Percentiles rank a stretch among this genome's conserved stretches.
phyloP scores from a whole-genome alignment of 2,329 filamentous ascomycete genomes.

The Nemania bipapillata region DNA sequence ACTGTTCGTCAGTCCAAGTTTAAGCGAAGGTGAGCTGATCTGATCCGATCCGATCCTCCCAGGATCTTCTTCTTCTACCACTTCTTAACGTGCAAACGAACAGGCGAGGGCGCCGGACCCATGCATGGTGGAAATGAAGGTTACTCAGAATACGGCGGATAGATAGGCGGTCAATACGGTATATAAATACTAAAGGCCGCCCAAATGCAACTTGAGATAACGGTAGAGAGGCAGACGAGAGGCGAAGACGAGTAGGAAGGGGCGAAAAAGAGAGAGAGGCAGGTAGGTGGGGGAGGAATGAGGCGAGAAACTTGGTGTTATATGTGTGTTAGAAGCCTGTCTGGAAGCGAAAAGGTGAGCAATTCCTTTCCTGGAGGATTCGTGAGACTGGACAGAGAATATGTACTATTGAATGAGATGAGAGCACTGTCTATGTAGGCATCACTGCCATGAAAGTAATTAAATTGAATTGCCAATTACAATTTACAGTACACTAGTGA shows the following conservation, averaged over 20 bases:
- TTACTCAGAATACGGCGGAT: neutral
- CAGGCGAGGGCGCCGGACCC: neutral
- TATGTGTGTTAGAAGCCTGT: neutral
- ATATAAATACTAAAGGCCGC: neutral
- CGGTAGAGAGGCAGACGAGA: neutral
- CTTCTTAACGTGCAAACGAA: neutral
- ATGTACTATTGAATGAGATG: neutral
- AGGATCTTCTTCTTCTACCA: too few relatives aligned
- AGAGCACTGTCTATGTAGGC: neutral
- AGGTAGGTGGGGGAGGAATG: neutral
- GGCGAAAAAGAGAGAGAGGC: neutral
- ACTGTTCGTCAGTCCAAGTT: neutral
- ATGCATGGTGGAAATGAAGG: neutral
- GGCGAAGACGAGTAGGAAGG: neutral
- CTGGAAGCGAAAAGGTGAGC: neutral
- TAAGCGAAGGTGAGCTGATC: constrained; percentile 6
- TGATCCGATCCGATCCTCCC: neutral
- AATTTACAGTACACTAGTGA: neutral
- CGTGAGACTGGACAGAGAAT: neutral
- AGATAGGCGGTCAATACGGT: neutral
- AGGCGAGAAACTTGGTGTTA: neutral
- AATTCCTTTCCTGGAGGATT: constrained; percentile 10
- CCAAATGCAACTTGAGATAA: neutral
- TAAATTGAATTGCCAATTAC: neutral
- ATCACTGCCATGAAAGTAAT: neutral